A percentile compares a stretch with the other conserved stretches of the same genome.
Evolutionary conservation across 2,329 filamentous ascomycete species (phyloP).

Genomic region (Hypoxylon sp.): DNA sequence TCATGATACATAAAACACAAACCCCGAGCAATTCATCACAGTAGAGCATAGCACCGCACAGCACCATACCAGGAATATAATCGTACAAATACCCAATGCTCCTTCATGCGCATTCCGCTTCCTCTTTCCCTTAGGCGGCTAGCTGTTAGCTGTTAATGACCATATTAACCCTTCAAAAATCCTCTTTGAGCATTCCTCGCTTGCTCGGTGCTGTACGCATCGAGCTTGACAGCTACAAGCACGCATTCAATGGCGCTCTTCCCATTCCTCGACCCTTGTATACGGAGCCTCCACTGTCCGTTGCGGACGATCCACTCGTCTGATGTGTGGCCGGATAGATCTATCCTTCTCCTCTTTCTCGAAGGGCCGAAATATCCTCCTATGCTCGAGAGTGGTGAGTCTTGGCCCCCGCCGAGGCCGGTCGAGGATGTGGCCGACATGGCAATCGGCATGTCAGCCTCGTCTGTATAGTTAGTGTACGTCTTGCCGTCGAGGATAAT

Average conservation of each 20-base stretch:
- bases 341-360: conserved; percentile 63
- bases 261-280: conserved; percentile 68
- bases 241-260: conserved; percentile 76
- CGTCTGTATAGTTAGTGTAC: conserved; percentile 54
- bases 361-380: conserved; percentile 55
- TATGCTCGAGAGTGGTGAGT: conserved; percentile 54
- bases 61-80: conserved; percentile 10
- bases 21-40: neutral
- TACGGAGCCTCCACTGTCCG: conserved; percentile 79
- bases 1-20: conserved; percentile 17
- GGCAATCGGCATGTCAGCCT: conserved; percentile 48
- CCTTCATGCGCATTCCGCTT: neutral
- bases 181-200: conserved; percentile 74
- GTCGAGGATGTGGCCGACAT: conserved; percentile 55
- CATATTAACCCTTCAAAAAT: conserved; percentile 66
- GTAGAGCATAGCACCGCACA: conserved; percentile 1
- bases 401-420: conserved; percentile 52
- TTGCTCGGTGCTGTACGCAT: conserved; percentile 76
- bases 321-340: conserved; percentile 52
- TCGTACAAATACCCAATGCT: conserved; percentile 12
- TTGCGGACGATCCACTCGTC: conserved; percentile 75
- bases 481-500: conserved; percentile 72
- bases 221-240: conserved; percentile 81
- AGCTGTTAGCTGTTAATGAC: neutral
- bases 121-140: conserved; percentile 20